Conservation (phyloP, 1,284 basidiomycete genomes). For the Boletus semigastroideus region DNA sequence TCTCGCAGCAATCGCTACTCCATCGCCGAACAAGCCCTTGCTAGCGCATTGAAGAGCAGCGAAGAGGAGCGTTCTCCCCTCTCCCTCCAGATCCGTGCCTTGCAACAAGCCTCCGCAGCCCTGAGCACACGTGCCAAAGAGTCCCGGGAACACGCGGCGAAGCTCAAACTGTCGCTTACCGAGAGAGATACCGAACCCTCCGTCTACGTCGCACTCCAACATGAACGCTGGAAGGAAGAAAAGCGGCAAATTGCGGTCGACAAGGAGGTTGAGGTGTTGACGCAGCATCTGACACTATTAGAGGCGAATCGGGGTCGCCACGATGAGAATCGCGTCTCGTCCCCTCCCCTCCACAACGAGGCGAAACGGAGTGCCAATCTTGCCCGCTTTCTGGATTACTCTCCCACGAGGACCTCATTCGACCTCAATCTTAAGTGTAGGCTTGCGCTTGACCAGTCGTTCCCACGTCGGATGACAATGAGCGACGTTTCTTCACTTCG, state of each 20-base stretch:
- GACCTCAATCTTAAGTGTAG: conserved; percentile 33
- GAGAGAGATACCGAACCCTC: conserved; percentile 38
- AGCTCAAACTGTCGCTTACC: conserved; percentile 40
- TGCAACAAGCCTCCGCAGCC: conserved; percentile 42
- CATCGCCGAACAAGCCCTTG: conserved; percentile 40
- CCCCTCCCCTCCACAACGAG: conserved; percentile 34
- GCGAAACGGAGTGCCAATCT: conserved; percentile 38
- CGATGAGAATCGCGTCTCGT: conserved; percentile 25
- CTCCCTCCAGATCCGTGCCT: conserved; percentile 46
- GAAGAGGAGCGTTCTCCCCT: conserved; percentile 33
- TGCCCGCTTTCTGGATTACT: conserved; percentile 37
- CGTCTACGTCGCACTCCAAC: conserved; percentile 38
- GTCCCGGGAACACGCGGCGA: conserved; percentile 41
- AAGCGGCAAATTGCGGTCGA: conserved; percentile 39
- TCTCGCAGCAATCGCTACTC: conserved; percentile 39
- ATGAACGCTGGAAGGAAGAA: conserved; percentile 52
- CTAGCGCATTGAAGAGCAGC: conserved; percentile 33
- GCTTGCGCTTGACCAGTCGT: conserved; percentile 27
- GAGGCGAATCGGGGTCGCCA: conserved; percentile 24
- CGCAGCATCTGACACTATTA: conserved; percentile 25
- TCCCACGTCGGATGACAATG: conserved; percentile 37
- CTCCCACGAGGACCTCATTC: conserved; percentile 35
- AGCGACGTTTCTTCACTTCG: conserved; percentile 37
- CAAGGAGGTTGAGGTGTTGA: conserved; percentile 34
- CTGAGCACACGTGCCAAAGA: conserved; percentile 48